These are phyloP conservation scores for Schizochytrium sp. DNA, from an alignment of 108 stramenopile genomes.

Conservation along the genomic window DNA sequence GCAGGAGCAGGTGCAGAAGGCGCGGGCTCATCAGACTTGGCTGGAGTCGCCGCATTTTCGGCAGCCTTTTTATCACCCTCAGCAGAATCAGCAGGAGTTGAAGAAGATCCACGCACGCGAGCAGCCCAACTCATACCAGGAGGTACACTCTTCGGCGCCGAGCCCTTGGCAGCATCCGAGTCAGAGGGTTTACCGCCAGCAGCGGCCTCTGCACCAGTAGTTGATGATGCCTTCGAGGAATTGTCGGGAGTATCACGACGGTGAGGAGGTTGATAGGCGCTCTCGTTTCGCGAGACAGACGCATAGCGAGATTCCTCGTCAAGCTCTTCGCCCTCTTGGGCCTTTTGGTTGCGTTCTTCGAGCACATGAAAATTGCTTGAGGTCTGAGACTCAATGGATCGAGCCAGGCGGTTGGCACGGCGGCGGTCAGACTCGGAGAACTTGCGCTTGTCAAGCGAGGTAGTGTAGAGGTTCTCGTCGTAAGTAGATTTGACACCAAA, in stretches of 20 bases:
- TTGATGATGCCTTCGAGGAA: not conserved
- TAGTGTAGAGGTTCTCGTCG: constrained; percentile 97
- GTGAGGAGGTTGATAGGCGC: constrained; percentile 47
- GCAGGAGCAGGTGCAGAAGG: no score
- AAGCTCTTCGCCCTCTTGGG: constrained; percentile 84
- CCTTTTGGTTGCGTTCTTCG: constrained; percentile 88
- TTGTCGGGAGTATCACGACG: constrained; percentile 11
- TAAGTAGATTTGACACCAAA: constrained; percentile 89
- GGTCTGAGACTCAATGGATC: constrained; percentile 85
- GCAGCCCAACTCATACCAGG: constrained; percentile 60
- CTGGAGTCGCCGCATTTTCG: not conserved
- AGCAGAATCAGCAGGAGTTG: not conserved
- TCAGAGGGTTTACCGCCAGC: no score
- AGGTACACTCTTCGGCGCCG: not conserved
- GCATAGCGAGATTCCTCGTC: constrained; percentile 75
- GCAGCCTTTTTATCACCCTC: not conserved
- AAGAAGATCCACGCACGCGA: constrained; percentile 6
- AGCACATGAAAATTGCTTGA: constrained; percentile 88
- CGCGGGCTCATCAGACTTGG: not conserved
- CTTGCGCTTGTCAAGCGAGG: constrained; percentile 81
- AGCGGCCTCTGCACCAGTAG: not conserved
- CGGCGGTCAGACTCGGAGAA: constrained; percentile 78
- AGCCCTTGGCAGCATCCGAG: not conserved
- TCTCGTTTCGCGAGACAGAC: constrained; percentile 26
- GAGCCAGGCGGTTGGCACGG: constrained; percentile 87